Evolutionary conservation across 306 rosid species (phyloP).

Genomic region (Cicer yamashitae): DNA sequence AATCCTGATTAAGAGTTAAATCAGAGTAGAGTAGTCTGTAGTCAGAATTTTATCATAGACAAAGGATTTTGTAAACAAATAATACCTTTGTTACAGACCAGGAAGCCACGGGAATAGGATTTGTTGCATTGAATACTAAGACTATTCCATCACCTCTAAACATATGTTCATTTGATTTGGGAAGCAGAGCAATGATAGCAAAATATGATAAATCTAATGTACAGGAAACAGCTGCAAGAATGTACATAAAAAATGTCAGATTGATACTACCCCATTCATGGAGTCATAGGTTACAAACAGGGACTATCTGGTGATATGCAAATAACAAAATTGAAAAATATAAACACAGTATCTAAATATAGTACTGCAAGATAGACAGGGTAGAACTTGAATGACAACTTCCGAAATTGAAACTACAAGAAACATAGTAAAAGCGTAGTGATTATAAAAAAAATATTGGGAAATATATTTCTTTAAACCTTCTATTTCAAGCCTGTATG

Average conservation of each 20-base stretch:
- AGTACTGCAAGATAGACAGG: slow-evolving; percentile 18
- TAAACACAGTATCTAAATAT: slow-evolving; percentile 2
- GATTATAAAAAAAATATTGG: slow-evolving; percentile 6
- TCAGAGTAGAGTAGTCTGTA: background rate
- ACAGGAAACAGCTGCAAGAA: slow-evolving; percentile 80
- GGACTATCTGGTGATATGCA: background rate
- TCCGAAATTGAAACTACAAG: slow-evolving; percentile 11
- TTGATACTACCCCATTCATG: slow-evolving; percentile 13
- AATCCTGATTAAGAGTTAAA: background rate
- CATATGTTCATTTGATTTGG: slow-evolving; percentile 56
- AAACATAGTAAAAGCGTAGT: background rate
- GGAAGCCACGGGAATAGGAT: slow-evolving; percentile 77
- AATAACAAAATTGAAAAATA: slow-evolving; percentile 6
- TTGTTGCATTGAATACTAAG: slow-evolving; percentile 65
- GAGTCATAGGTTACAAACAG: slow-evolving; percentile 16
- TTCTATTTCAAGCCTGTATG: slow-evolving; percentile 87
- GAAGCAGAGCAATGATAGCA: slow-evolving; percentile 81
- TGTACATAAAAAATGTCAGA: slow-evolving; percentile 40
- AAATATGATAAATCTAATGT: slow-evolving; percentile 63
- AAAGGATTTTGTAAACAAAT: slow-evolving; percentile 20
- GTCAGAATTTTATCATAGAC: background rate
- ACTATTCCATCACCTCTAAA: slow-evolving; percentile 71
- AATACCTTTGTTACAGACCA: slow-evolving; percentile 88
- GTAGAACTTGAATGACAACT: slow-evolving; percentile 21
- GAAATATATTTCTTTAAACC: slow-evolving; percentile 53